Evolutionary conservation across 139 green algal species (phyloP).

Genomic region (Chlamydomonas eustigma): DNA sequence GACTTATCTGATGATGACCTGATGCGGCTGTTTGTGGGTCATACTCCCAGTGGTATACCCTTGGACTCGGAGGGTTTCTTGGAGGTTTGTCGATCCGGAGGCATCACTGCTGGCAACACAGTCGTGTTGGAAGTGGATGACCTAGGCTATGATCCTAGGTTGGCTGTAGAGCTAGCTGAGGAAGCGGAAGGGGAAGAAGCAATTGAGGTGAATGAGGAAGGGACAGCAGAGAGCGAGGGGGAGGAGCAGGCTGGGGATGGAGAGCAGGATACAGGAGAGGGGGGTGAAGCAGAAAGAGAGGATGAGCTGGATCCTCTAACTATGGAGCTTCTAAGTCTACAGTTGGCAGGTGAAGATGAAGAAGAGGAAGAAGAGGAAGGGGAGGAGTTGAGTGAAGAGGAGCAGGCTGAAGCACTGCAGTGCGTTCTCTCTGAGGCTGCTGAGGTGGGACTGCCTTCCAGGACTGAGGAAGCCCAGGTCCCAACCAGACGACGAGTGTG

Average conservation of each 20-base stretch:
- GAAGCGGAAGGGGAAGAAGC: slow-evolving; percentile 14
- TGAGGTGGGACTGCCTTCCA: background rate
- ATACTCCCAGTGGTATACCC: background rate
- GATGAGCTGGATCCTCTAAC: background rate
- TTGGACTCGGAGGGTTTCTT: slow-evolving; percentile 1
- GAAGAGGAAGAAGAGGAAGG: background rate
- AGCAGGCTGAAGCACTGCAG: background rate
- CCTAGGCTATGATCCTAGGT: background rate
- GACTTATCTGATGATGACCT: slow-evolving; percentile 9
- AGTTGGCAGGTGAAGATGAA: background rate
- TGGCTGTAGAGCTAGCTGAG: background rate
- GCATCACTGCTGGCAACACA: background rate
- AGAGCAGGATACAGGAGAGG: background rate
- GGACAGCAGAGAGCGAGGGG: background rate
- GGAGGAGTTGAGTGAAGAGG: slow-evolving; percentile 1
- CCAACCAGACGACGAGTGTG: slow-evolving; percentile 39
- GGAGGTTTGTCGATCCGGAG: background rate
- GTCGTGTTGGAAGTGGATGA: background rate
- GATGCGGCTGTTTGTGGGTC: slow-evolving; percentile 2
- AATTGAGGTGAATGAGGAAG: slow-evolving; percentile 7
- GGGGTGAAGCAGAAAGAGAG: background rate
- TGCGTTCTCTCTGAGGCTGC: background rate
- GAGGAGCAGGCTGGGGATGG: background rate
- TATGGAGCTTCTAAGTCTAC: background rate
- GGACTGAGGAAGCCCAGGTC: background rate